phyloP scores from a whole-genome alignment of 2,329 filamentous ascomycete species.

The Cadophora luteo-olivacea region DNA sequence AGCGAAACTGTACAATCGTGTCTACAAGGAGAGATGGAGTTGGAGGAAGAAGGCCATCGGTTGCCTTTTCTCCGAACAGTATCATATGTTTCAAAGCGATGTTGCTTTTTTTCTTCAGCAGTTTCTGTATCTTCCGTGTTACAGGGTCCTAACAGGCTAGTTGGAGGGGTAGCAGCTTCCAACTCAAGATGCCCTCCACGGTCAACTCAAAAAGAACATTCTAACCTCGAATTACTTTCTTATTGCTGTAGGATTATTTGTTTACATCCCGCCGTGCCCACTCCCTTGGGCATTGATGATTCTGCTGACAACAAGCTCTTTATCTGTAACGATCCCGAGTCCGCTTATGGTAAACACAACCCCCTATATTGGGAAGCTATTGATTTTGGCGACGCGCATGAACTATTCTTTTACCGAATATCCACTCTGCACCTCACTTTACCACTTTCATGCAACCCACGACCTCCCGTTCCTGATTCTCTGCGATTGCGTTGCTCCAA shows the following conservation, averaged over 20 bases:
- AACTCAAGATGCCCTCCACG: neutral
- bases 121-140: neutral
- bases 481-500: neutral
- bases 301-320: neutral
- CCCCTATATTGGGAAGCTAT: neutral
- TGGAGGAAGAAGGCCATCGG: too few species aligned
- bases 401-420: conserved; percentile 14
- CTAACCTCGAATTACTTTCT: neutral
- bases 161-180: neutral
- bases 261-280: neutral
- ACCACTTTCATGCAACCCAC: conserved; percentile 10
- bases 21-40: too few species aligned
- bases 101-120: too few species aligned
- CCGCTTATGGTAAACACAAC: neutral
- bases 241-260: neutral
- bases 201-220: neutral
- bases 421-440: conserved; percentile 3
- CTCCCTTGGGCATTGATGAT: neutral
- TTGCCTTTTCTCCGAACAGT: too few species aligned
- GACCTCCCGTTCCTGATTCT: neutral
- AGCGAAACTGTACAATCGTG: too few species aligned
- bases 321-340: neutral
- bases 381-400: conserved; percentile 7
- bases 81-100: too few species aligned
- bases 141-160: neutral